Base-by-base conservation (phyloP, 164 flowering plant species). In the Sedum album region DNA sequence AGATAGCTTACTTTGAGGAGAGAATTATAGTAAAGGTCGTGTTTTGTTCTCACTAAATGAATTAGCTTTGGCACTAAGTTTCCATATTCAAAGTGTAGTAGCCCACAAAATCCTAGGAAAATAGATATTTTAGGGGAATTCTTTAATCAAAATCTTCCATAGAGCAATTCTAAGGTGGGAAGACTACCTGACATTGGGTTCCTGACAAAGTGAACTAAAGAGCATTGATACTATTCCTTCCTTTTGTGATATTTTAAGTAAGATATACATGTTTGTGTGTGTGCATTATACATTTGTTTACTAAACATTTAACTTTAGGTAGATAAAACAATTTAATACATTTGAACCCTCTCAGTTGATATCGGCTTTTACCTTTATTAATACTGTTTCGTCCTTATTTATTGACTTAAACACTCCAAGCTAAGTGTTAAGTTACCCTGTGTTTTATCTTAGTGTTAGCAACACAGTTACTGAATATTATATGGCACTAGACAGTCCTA, bases 91-190 rank as follows among this genome's bases (percentile, higher is more conserved):
- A 66, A 35, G 36, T 35, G 71, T 63, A 17, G 69, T 74, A 71
- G 76, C 85, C 91, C 86, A 90, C 90, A 83, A 82, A 80, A 57
- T 57, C 62, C 33, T 57, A 55, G 69, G 75, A 82, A 78, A 75
- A 79, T 81, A 72, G 82, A 82, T 74, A 74, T 77, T 73, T 72
- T 44, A 26, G 30, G 41, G 53, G 13, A 17, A 1, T 44, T 28
- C 25, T 39, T 66, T 44, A 44, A 39, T 25, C 31, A 25, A 66
- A 46, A 74, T 76, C 77, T 81, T 14, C 0, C 31, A 26, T 28
- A 57, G 31, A 25, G 8, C 5, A 55, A 25, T 55, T 55, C 15
- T 55, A 55, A 55, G 28, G 60, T 55, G 30, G 60, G 60, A 55
- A 14, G 28, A 7, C 11, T 57, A 4, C 4, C 18, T 57, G 33